Evolutionary conservation across 352 stramenopile species (phyloP), one percentile per base, ranked within the genome.

Genomic region (Stephanocyclus meneghinianus): DNA sequence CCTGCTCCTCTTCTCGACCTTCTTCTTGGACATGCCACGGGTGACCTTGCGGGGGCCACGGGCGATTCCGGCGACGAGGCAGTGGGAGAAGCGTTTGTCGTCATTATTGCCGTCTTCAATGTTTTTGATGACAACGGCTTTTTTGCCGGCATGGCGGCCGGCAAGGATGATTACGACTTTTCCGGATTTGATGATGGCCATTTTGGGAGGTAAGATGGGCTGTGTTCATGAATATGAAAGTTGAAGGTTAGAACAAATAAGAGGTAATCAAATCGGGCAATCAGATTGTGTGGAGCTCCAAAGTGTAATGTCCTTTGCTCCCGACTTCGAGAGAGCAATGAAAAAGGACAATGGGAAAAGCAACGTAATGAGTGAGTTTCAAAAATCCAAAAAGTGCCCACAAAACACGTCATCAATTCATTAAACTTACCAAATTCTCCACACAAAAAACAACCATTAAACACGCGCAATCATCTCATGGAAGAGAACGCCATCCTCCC

Each of bases 81-180:
- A 96, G 90, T 99, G 97, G 77, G 92, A 94, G 90, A 99, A 99
- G 84, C 97, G 97, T 91, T 97, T 96, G 87, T 98, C 95, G 64
- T 89, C 93, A 18, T 55, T 55, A 65, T 91, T 95, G 79, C 96
- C 97, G 74, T 99, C 96, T 83, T 99, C 97, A 87, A 96, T 98
- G 71, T 97, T 97, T 94, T 99, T 99, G 57, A 99, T 96, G 71
- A 99, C 96, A 70, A 99, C 97, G 78, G 97, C 97, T 93, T 99
- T 99, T 90, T 97, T 96, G 86, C 97, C 97, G 72, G 97, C 97
- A 88, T 98, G 98, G 83, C 97, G 96, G 87, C 97, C 97, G 80
- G 97, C 97, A 85, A 99, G 94, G 87, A 99, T 90, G 83, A 99
- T 96, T 84, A 99, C 97, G 89, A 99, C 96, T 91, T 99, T 99